Evolutionary conservation across 1,284 basidiomycete species (phyloP).

Genomic region (Cutaneotrichosporon mucoides): DNA sequence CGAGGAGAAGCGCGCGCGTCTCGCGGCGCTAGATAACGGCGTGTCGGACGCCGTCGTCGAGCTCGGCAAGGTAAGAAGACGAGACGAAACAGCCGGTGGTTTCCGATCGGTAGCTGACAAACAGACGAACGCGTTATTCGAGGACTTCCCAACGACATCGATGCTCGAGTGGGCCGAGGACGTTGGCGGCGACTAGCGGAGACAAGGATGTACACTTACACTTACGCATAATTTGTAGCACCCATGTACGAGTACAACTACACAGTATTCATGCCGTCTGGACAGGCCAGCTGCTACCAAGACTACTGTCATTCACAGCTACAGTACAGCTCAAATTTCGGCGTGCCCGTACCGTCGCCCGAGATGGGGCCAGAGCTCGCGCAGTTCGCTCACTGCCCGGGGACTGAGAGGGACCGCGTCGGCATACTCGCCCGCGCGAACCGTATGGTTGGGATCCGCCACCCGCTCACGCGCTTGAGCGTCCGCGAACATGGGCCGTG

Average conservation of each 20-base stretch:
- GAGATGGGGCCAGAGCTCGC: conserved; percentile 25
- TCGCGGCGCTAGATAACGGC: conserved; percentile 34
- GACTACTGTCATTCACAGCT: no score
- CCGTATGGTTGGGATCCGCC: neutral
- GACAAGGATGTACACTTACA: no score
- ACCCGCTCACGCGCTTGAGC: neutral
- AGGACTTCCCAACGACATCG: conserved; percentile 38
- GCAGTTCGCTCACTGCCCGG: conserved; percentile 1
- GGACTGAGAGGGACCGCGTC: neutral
- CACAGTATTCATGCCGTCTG: neutral
- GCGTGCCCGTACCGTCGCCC: neutral
- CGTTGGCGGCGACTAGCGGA: neutral
- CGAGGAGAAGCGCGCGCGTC: conserved; percentile 32
- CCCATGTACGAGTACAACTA: no score
- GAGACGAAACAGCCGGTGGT: no score
- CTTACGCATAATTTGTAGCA: no score
- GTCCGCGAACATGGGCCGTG: neutral
- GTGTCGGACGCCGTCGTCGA: conserved; percentile 41
- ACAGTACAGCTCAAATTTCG: neutral
- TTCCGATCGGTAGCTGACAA: neutral
- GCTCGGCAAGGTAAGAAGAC: conserved; percentile 38
- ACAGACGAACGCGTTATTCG: conserved; percentile 41
- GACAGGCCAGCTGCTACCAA: no score
- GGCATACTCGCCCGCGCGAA: neutral
- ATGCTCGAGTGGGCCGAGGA: conserved; percentile 45